Evolutionary conservation across 2,329 filamentous ascomycete species (phyloP), one percentile per base, ranked within the genome.

Genomic region (Penicillium sclerotiorum): DNA sequence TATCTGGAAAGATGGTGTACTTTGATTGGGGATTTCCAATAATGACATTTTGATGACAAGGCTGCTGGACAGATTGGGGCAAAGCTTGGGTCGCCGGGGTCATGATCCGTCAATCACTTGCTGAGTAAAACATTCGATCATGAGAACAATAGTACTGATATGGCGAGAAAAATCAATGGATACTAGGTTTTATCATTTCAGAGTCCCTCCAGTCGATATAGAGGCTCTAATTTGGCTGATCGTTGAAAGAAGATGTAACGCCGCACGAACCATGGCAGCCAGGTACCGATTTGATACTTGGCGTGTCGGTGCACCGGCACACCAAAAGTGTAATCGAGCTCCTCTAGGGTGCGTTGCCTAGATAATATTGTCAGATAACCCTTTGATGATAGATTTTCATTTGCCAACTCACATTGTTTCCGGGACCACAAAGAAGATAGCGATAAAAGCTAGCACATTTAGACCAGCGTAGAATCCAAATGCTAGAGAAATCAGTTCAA

Each of bases 381-480:
- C 15, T 8, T 32, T 8, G 12, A 36, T 4, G 11, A 7, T 20
- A 9, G 5, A 18, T 17, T 5, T 17, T 33, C 4, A 7, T 7
- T 2, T n/a, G 9, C 3, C 8, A 23, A 60, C 78, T 77, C 59
- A 60, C 53, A 63, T 65, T 12, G 62, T 65, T 72, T 61, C 72
- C 55, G 17, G 64, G 52, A 62, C 52, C 39, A 58, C 59, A 23
- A 79, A 60, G 58, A 77, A 76, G 4, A 79, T 73, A 22, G 77
- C 65, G 3, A 73, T 52, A n/a, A 77, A 72, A 0, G 77, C 76
- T 2, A 79, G 36, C 1, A 80, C 37, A 54, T 79, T 80, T 15
- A 80, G 62, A 1, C 69, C 75, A 1, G 73, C 68, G 53, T 79
- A 80, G 23, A 80, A 69, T 1, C 74, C 75, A 3, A 80, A 71